Evolutionary conservation across 2,329 filamentous ascomycete species (phyloP).

Genomic region (Aspergillus thermomutatus): DNA sequence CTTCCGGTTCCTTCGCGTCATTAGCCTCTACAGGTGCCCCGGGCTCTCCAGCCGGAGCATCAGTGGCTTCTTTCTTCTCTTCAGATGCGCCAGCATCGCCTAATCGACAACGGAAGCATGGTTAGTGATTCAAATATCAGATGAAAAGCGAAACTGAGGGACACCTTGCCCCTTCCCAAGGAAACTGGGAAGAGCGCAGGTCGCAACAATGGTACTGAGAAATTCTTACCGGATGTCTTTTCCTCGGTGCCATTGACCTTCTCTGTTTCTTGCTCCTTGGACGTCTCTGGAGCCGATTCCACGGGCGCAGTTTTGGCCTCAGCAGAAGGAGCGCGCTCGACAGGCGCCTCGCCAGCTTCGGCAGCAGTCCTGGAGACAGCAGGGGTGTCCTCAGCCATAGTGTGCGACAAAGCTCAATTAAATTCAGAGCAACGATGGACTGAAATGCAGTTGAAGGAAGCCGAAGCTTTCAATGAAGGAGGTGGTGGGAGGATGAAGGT

Average conservation of each 20-base stretch:
- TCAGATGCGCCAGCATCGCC: constrained; percentile 21
- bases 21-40: constrained; percentile 18
- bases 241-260: constrained; percentile 24
- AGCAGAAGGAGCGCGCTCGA: constrained; percentile 27
- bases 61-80: constrained; percentile 26
- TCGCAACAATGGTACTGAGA: neutral
- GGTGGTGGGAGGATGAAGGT: constrained; percentile 22
- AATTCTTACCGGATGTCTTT: constrained; percentile 29
- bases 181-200: neutral
- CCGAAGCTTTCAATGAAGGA: constrained; percentile 8
- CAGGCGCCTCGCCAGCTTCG: constrained; percentile 29
- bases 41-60: constrained; percentile 27
- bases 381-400: constrained; percentile 40
- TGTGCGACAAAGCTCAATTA: constrained; percentile 21
- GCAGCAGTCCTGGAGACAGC: constrained; percentile 28
- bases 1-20: constrained; percentile 25
- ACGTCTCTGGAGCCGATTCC: constrained; percentile 18
- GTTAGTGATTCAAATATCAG: constrained; percentile 8
- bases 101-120: constrained; percentile 1
- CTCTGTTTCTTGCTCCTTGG: constrained; percentile 22
- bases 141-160: neutral
- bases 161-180: constrained; percentile 5
- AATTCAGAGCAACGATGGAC: constrained; percentile 12
- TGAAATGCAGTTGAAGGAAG: constrained; percentile 9
- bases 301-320: constrained; percentile 21